These are phyloP conservation scores for Phytophthora fragariae DNA, from an alignment of 352 stramenopile genomes.

Conservation along the genomic window DNA sequence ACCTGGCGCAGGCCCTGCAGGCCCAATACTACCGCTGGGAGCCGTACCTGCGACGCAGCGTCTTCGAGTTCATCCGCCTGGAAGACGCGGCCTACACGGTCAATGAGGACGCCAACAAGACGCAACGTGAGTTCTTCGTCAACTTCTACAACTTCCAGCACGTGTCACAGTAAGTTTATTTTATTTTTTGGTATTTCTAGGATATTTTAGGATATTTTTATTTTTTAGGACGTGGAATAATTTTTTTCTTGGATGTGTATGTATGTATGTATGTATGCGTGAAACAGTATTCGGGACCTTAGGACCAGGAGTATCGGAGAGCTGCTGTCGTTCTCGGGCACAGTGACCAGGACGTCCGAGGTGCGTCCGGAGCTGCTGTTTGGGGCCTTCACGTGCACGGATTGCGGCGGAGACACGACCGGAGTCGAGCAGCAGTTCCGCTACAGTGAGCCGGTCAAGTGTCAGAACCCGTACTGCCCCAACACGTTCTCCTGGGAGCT, in stretches of 20 bases:
- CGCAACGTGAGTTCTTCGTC: conserved; percentile 86
- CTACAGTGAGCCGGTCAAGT: conserved; percentile 97
- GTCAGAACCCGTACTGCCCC: conserved; percentile 96
- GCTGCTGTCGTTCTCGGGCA: conserved; percentile 94
- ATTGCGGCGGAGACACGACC: conserved; percentile 93
- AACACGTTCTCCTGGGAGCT: conserved; percentile 91
- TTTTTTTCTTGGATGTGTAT: conserved; percentile 5
- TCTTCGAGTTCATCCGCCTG: conserved; percentile 84
- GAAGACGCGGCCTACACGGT: conserved; percentile 81
- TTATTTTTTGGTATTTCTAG: conserved; percentile 18
- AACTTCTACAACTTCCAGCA: conserved; percentile 93
- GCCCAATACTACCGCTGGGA: conserved; percentile 90
- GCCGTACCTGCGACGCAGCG: conserved; percentile 69
- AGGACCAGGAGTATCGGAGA: conserved; percentile 94
- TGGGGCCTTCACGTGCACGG: conserved; percentile 95
- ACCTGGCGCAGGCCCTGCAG: conserved; percentile 84
- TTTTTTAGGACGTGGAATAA: not conserved
- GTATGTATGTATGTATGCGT: not conserved
- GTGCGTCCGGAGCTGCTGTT: conserved; percentile 97
- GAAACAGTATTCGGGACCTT: conserved; percentile 90
- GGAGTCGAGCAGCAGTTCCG: conserved; percentile 98
- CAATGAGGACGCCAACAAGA: conserved; percentile 85
- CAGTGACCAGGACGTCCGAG: conserved; percentile 97
- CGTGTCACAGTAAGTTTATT: conserved; percentile 64
- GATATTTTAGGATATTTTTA: conserved; percentile 1